phyloP scores from a whole-genome alignment of 1,284 basidiomycete genomes.

The Ustilago curta region DNA sequence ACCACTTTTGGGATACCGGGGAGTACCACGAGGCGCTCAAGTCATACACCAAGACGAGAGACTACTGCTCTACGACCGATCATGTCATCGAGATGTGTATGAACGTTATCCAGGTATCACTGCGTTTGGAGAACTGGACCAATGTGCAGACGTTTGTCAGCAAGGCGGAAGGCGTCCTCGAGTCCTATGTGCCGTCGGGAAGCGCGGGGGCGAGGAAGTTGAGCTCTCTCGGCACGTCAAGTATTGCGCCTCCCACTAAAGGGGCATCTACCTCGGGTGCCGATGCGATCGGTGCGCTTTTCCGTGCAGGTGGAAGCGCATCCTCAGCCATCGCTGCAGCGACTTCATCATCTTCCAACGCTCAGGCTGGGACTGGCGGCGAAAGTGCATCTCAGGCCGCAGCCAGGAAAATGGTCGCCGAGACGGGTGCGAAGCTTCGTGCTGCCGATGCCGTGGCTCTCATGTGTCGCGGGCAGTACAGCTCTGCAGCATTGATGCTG shows the following conservation, averaged over 20 bases:
- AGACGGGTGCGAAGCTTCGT: conserved; percentile 80
- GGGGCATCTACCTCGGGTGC: conserved; percentile 54
- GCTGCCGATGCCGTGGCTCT: conserved; percentile 80
- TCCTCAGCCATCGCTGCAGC: conserved; percentile 16
- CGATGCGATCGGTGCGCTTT: conserved; percentile 66
- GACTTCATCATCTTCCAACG: conserved; percentile 1
- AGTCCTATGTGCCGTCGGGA: conserved; percentile 72
- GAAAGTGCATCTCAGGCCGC: conserved; percentile 30
- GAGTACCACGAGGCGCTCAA: conserved; percentile 79
- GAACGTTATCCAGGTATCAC: conserved; percentile 73
- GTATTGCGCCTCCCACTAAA: conserved; percentile 42
- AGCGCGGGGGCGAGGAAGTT: conserved; percentile 71
- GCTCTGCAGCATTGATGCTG: conserved; percentile 80
- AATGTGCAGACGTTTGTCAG: conserved; percentile 86
- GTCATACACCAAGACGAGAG: conserved; percentile 84
- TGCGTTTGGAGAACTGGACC: conserved; percentile 83
- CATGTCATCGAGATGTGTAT: conserved; percentile 81
- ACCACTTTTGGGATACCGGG: conserved; percentile 78
- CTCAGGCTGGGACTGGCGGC: conserved; percentile 22
- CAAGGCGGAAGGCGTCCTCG: conserved; percentile 88
- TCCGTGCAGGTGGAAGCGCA: conserved; percentile 60
- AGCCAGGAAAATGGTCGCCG: conserved; percentile 37
- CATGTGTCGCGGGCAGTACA: conserved; percentile 78
- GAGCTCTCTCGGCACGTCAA: conserved; percentile 29
- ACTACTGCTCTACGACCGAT: conserved; percentile 84